phyloP scores from a whole-genome alignment of 129 eudicot species.

The Pittosporum tobira region DNA sequence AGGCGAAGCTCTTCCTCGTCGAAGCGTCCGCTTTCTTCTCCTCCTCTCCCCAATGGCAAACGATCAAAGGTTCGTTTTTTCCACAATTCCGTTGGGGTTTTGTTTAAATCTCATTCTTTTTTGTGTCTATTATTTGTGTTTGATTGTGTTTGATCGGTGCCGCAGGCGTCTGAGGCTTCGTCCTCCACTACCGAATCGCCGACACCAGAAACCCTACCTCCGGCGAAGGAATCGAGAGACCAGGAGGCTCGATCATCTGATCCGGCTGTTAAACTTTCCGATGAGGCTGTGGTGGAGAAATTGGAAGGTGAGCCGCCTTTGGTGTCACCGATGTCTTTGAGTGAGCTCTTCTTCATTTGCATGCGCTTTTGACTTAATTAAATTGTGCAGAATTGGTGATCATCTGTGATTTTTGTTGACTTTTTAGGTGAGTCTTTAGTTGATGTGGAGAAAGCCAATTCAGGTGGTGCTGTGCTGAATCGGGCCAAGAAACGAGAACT shows the following conservation, averaged over 20 bases:
- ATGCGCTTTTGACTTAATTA: constrained; percentile 7
- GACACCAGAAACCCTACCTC: constrained; percentile 12
- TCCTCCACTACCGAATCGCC: constrained; percentile 45
- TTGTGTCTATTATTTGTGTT: background rate
- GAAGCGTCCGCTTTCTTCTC: constrained; percentile 57
- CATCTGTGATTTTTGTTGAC: background rate
- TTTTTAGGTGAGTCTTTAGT: constrained; percentile 32
- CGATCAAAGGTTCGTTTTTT: constrained; percentile 54
- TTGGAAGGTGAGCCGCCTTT: constrained; percentile 42
- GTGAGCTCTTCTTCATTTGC: constrained; percentile 21
- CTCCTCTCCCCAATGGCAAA: constrained; percentile 48
- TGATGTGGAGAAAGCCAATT: constrained; percentile 39
- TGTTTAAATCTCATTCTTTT: background rate
- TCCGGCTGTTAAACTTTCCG: constrained; percentile 28
- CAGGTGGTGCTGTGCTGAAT: constrained; percentile 28
- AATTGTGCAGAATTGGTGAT: constrained; percentile 2
- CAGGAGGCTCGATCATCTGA: constrained; percentile 72
- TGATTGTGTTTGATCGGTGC: constrained; percentile 13
- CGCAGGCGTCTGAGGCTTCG: constrained; percentile 50
- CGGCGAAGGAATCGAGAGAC: constrained; percentile 43
- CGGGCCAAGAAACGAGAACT: constrained; percentile 41
- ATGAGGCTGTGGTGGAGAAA: constrained; percentile 35
- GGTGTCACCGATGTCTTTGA: constrained; percentile 35
- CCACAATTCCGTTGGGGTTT: background rate
- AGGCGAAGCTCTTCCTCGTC: constrained; percentile 73